Percentiles rank a stretch among this genome's conserved stretches.
These are phyloP conservation scores for Amanita pseudoporphyria DNA, from an alignment of 768 basidiomycete genomes.

Conservation along the genomic window DNA sequence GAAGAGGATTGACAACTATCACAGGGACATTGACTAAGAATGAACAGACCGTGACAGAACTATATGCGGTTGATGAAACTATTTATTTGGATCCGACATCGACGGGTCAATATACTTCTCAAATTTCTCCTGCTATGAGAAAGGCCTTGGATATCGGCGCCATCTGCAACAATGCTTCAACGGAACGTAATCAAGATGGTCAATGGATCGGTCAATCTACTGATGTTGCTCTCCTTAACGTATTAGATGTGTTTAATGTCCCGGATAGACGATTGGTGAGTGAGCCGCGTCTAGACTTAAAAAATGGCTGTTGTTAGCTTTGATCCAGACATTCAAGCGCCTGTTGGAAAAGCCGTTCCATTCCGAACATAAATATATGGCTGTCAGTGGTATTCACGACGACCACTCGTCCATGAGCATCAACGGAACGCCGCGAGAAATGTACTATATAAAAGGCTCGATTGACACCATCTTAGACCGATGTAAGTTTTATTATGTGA, in stretches of 20 bases:
- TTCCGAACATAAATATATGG: conserved; percentile 93
- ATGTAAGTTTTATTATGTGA: conserved; percentile 86
- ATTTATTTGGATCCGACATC: conserved; percentile 52
- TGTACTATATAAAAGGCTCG: conserved; percentile 88
- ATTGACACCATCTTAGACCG: conserved; percentile 80
- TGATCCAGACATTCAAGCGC: conserved; percentile 51
- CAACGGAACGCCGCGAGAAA: conserved; percentile 43
- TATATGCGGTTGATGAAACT: conserved; percentile 81
- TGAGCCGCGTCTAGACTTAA: conserved; percentile 4
- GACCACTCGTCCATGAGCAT: conserved; percentile 20
- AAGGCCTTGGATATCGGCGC: conserved; percentile 78
- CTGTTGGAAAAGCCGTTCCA: conserved; percentile 82
- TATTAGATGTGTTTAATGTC: conserved; percentile 56
- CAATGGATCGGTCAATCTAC: conserved; percentile 81
- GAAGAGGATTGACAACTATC: conserved; percentile 12
- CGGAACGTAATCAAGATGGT: conserved; percentile 56
- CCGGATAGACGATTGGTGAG: conserved; percentile 65
- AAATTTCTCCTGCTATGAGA: conserved; percentile 54
- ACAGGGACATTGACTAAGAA: conserved; percentile 91
- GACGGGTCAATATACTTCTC: conserved; percentile 22
- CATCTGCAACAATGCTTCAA: conserved; percentile 82
- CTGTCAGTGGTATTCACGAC: conserved; percentile 66
- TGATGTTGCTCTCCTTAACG: conserved; percentile 85
- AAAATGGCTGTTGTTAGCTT: neutral
- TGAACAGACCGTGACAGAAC: conserved; percentile 88